Evolutionary conservation across 75 land plant genomes (phyloP).

Genomic region (Pinus taeda): DNA sequence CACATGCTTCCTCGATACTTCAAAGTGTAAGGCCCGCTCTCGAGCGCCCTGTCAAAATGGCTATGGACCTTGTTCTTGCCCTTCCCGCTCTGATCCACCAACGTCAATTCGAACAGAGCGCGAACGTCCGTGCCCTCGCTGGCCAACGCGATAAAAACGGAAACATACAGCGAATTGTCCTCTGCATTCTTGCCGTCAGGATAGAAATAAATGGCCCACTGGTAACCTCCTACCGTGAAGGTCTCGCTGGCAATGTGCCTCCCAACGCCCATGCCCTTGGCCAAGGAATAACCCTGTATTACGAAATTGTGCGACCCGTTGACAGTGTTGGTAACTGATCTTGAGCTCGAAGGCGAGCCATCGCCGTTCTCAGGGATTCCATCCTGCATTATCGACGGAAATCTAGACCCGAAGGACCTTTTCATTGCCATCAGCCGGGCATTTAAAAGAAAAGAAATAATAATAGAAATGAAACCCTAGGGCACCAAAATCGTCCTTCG

Average conservation of each 20-base stretch:
- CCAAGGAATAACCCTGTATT: conserved; percentile 70
- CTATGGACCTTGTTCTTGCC: conserved; percentile 50
- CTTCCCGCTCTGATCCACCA: conserved; percentile 67
- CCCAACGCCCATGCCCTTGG: conserved; percentile 81
- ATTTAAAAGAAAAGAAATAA: not conserved
- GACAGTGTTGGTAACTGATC: conserved; percentile 67
- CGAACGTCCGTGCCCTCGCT: conserved; percentile 65
- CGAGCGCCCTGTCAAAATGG: conserved; percentile 48
- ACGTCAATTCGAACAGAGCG: conserved; percentile 65
- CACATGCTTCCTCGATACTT: conserved; percentile 55
- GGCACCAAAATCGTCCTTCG: no score
- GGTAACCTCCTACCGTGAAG: conserved; percentile 44
- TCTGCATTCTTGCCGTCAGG: conserved; percentile 50
- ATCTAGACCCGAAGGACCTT: conserved; percentile 1
- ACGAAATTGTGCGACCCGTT: conserved; percentile 75
- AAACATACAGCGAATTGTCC: conserved; percentile 41
- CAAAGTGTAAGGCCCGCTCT: conserved; percentile 48
- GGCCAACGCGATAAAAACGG: conserved; percentile 43
- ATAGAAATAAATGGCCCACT: conserved; percentile 50
- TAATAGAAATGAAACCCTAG: not conserved
- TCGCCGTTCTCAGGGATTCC: conserved; percentile 1
- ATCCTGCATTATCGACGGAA: not conserved
- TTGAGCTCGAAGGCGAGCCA: conserved; percentile 36
- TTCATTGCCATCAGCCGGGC: not conserved
- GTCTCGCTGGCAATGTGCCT: conserved; percentile 69